Base-by-base conservation (phyloP, 78 protist species). In the Tieghemostelium lacteum region DNA sequence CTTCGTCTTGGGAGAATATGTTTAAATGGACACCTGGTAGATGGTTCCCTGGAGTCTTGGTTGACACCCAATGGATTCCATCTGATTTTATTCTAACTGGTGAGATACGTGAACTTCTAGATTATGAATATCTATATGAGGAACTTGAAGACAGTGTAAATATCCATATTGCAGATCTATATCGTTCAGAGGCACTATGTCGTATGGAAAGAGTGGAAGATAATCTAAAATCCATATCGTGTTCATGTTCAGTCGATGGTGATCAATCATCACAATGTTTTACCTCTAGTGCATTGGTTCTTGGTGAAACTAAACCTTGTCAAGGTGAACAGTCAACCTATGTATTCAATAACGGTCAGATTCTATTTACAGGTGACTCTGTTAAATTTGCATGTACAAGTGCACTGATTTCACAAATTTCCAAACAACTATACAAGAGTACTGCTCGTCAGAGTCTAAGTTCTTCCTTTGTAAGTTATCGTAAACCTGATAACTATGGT, bases 261-360 rank as follows among this genome's bases (percentile, higher is more conserved):
- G 45, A 40, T 54, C 29, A 34, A 24, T 31, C 62, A 4, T 49
- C 37, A 3, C 31, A 64, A 36, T 77, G 88, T 17, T 77, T 77
- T 29, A 28, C 72, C 31, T 54, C 72, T 17, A 50, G 75, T 3
- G 31, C 73, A 14, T 26, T 65, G 2, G 22, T 77, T 4, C 34
- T 77, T 0, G 88, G 88, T 55, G 24, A 65, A 37, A 36, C 75
- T 0, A 29, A 66, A 22, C 71, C 88, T 34, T 77, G 88, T 39
- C 12, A n/a, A 50, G 34, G 26, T 2, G 24, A 58, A 33, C 24
- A 12, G 12, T 20, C 69, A 26, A 7, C 17, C 0, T 77, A 36
- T 36, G 5, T 0, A 24, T 77, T 77, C 49, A 17, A 19, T 1
- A n/a, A 39, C 52, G 75, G 88, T 36, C 45, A 31, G 0, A 20